phyloP scores from a whole-genome alignment of 805 yeast genomes.

The Kodamaea hsintzibuensis region DNA sequence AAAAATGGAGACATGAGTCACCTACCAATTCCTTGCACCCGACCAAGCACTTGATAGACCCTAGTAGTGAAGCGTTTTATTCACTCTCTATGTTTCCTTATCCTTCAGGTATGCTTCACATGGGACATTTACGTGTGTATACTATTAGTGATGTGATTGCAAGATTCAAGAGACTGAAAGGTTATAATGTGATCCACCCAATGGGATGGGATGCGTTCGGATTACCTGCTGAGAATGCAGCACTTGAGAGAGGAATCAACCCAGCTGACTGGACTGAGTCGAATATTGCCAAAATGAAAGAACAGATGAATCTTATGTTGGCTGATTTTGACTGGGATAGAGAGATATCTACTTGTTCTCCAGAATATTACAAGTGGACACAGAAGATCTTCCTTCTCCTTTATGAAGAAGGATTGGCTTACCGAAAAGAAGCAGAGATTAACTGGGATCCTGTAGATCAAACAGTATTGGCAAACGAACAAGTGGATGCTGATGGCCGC shows the following conservation, averaged over 20 bases:
- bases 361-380: conserved; percentile 90
- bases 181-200: conserved; percentile 82
- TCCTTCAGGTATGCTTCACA: conserved; percentile 89
- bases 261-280: conserved; percentile 82
- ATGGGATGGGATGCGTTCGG: conserved; percentile 99
- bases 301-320: conserved; percentile 74
- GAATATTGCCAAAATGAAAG: conserved; percentile 84
- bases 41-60: conserved; percentile 18
- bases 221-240: conserved; percentile 97
- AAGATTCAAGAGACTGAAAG: conserved; percentile 74
- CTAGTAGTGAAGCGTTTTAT: conserved; percentile 46
- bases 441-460: conserved; percentile 98
- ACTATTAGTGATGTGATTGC: conserved; percentile 85
- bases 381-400: conserved; percentile 80
- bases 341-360: conserved; percentile 82
- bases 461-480: conserved; percentile 94
- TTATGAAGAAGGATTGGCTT: conserved; percentile 77
- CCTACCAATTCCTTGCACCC: conserved; percentile 40
- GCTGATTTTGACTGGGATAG: conserved; percentile 93
- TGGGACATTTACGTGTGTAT: conserved; percentile 93
- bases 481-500: conserved; percentile 85
- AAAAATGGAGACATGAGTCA: conserved; percentile 43
- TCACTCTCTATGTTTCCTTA: conserved; percentile 91
- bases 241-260: conserved; percentile 76
- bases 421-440: conserved; percentile 81